A percentile compares a stretch with the other conserved stretches of the same genome.
Conservation (phyloP, 257 asterid genomes). For the Nicotiana tabacum region DNA sequence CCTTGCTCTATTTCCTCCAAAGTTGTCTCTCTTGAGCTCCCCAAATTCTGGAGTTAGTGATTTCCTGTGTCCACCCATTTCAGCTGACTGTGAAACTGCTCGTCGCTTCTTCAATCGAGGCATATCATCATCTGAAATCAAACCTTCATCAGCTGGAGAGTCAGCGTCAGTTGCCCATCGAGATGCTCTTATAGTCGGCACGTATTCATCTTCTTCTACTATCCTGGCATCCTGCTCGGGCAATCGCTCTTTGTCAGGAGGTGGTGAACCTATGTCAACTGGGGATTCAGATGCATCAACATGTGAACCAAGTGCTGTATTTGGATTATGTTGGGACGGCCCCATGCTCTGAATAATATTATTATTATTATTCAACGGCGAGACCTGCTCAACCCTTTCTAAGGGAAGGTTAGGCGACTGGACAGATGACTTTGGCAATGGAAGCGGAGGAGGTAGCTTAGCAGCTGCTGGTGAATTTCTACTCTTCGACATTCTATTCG, state of each 20-base stretch:
- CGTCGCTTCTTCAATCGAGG: slow-evolving; percentile 28
- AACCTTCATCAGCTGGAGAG: slow-evolving; percentile 76
- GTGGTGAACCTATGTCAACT: slow-evolving; percentile 25
- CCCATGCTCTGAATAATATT: slow-evolving; percentile 22
- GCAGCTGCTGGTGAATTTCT: slow-evolving; percentile 23
- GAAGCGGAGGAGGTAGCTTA: slow-evolving; percentile 33
- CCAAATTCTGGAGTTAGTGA: slow-evolving; percentile 53
- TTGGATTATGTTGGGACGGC: slow-evolving; percentile 29
- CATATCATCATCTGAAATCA: slow-evolving; percentile 45
- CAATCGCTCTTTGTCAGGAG: slow-evolving; percentile 26
- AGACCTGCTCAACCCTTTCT: slow-evolving; percentile 20
- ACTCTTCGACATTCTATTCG: slow-evolving; percentile 26
- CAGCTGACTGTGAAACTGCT: slow-evolving; percentile 39
- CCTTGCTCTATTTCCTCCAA: slow-evolving; percentile 49
- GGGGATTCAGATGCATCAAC: slow-evolving; percentile 25
- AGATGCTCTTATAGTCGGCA: slow-evolving; percentile 52
- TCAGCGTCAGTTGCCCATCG: slow-evolving; percentile 81
- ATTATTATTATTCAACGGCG: slow-evolving; percentile 16
- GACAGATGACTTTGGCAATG: slow-evolving; percentile 18
- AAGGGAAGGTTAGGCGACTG: slow-evolving; percentile 21
- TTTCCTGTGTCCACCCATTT: slow-evolving; percentile 35
- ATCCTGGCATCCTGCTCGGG: slow-evolving; percentile 19
- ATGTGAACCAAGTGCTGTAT: slow-evolving; percentile 10
- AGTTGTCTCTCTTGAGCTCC: slow-evolving; percentile 49
- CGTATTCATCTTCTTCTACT: slow-evolving; percentile 40